These are phyloP conservation scores for Colletotrichum melonis DNA, from an alignment of 2,329 filamentous ascomycete genomes.

Conservation along the genomic window DNA sequence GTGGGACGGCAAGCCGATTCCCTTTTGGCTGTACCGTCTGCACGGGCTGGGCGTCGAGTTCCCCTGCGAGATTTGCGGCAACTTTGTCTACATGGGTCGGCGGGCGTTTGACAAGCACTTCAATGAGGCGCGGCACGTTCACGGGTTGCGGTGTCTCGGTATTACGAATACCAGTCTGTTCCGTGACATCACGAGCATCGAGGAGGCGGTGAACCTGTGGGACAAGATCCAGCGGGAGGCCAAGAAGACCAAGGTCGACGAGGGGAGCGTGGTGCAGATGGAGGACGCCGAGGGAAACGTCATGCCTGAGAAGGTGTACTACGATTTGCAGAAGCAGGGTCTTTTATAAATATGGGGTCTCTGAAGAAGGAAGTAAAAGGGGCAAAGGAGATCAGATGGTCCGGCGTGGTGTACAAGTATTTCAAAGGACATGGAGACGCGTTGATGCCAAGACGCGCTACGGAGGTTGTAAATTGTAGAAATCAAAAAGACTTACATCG, in stretches of 20 bases:
- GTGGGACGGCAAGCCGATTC: slow-evolving; percentile 99
- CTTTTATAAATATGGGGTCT: slow-evolving; percentile 66
- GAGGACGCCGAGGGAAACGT: slow-evolving; percentile 97
- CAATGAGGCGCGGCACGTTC: slow-evolving; percentile 91
- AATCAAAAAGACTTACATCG: not conserved
- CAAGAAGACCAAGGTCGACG: slow-evolving; percentile 79
- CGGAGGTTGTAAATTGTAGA: not conserved
- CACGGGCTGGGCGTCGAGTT: slow-evolving; percentile 97
- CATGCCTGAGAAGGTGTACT: slow-evolving; percentile 99
- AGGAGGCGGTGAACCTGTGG: slow-evolving; percentile 90
- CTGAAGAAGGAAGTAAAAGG: not conserved
- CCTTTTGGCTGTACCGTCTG: slow-evolving; percentile 98
- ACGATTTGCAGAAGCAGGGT: slow-evolving; percentile 93
- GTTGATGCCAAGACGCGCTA: not conserved
- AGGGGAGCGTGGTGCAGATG: slow-evolving; percentile 95
- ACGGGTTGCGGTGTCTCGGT: slow-evolving; percentile 92
- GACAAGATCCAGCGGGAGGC: slow-evolving; percentile 91
- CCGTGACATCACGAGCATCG: slow-evolving; percentile 91
- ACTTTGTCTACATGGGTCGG: slow-evolving; percentile 98
- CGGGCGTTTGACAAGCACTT: slow-evolving; percentile 99
- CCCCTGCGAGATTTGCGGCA: slow-evolving; percentile 95
- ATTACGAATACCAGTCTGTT: slow-evolving; percentile 93
- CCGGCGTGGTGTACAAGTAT: slow-evolving; percentile 4
- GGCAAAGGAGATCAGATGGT: not conserved
- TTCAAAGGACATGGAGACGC: not conserved